Percentiles rank a stretch among this genome's conserved stretches.
Evolutionary conservation across 2,329 filamentous ascomycete genomes (phyloP).

Genomic region (Arthrobotrys conoides): DNA sequence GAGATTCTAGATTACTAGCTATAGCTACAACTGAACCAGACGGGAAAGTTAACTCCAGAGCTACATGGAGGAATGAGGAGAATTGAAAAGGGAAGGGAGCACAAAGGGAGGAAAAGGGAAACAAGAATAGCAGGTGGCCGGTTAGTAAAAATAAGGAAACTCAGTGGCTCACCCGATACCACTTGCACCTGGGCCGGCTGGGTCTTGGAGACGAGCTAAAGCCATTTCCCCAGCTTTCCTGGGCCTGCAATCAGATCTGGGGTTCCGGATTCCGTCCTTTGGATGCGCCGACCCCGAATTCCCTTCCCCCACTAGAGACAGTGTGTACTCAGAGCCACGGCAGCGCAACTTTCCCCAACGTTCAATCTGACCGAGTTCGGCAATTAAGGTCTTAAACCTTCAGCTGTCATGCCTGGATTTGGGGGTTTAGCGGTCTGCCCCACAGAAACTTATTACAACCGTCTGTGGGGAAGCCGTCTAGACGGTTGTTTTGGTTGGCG

Average conservation of each 20-base stretch:
- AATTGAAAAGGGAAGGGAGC: background rate
- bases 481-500: conserved; percentile 12
- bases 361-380: background rate
- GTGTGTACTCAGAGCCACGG: conserved; percentile 5
- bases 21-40: conserved; percentile 5
- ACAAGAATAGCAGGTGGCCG: conserved; percentile 8
- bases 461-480: conserved; percentile 24
- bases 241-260: background rate
- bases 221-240: conserved; percentile 27
- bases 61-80: conserved; percentile 13
- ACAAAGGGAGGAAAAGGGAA: conserved; percentile 7
- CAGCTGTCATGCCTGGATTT: background rate
- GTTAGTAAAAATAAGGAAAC: conserved; percentile 47
- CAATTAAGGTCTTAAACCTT: background rate
- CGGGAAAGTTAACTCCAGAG: background rate
- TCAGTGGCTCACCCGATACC: conserved; percentile 25
- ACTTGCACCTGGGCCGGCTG: no score
- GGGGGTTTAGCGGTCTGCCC: conserved; percentile 29
- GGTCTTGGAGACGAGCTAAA: conserved; percentile 20
- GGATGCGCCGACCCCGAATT: conserved; percentile 28
- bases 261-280: conserved; percentile 14
- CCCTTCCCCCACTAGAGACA: background rate
- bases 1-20: conserved; percentile 3
- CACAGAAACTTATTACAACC: conserved; percentile 31
- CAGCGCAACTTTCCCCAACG: background rate